Conservation (phyloP, 345 rosid species). For the Limnanthes douglasii region DNA sequence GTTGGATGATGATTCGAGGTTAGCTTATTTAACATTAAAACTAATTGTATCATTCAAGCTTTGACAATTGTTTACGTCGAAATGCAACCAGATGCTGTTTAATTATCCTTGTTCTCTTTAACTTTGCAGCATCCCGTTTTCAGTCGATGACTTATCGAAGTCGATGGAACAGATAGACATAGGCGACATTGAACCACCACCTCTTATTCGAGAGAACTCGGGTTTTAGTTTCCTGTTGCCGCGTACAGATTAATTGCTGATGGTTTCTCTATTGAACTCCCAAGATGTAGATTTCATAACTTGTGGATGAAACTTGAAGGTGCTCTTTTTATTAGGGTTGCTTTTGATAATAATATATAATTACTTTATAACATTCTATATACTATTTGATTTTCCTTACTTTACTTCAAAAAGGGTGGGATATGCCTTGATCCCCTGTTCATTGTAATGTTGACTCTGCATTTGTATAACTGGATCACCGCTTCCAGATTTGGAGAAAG, state of each 20-base stretch:
- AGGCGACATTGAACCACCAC: constrained; percentile 75
- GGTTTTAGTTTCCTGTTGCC: constrained; percentile 91
- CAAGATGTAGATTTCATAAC: constrained; percentile 10
- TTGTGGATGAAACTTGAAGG: constrained; percentile 5
- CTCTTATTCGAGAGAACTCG: constrained; percentile 73
- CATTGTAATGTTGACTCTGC: constrained; percentile 7
- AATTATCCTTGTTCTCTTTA: not conserved
- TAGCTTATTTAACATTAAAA: constrained; percentile 4
- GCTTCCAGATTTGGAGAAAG: not conserved
- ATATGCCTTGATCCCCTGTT: constrained; percentile 9
- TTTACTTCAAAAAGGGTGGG: constrained; percentile 13
- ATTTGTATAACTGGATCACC: constrained; percentile 16
- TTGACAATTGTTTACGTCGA: too few relatives aligned
- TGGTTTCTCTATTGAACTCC: not conserved
- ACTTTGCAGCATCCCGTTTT: constrained; percentile 80
- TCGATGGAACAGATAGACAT: constrained; percentile 90
- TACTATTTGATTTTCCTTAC: constrained; percentile 9
- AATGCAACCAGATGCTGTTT: too few relatives aligned
- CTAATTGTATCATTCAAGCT: too few relatives aligned
- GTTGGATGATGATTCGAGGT: constrained; percentile 96
- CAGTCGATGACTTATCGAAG: constrained; percentile 90
- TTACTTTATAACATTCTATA: too few relatives aligned
- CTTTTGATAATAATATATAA: too few relatives aligned
- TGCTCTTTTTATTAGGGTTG: constrained; percentile 1
- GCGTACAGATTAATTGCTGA: constrained; percentile 28